A percentile compares a stretch with the other conserved stretches of the same genome.
These are phyloP conservation scores for Grosmannia serpens DNA, from an alignment of 2,329 filamentous ascomycete species.

Conservation along the genomic window DNA sequence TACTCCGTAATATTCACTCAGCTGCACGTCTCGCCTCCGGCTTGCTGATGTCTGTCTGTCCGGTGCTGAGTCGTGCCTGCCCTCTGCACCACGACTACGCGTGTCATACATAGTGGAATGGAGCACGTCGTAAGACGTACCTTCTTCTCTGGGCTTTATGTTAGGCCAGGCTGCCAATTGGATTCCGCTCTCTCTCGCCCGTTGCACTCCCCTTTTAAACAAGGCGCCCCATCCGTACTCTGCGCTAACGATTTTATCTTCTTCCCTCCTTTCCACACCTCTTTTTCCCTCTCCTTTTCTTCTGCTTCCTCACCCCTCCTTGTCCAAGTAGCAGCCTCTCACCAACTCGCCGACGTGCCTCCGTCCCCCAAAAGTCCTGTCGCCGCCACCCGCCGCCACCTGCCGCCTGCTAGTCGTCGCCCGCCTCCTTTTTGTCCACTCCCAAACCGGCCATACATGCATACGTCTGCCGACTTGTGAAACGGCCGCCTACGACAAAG, in stretches of 20 bases:
- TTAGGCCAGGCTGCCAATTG: background rate
- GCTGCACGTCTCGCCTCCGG: background rate
- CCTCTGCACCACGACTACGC: background rate
- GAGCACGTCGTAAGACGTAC: background rate
- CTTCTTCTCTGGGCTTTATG: background rate
- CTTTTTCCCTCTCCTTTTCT: background rate
- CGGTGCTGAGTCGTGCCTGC: background rate
- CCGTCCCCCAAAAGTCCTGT: background rate
- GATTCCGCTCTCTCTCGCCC: background rate
- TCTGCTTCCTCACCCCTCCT: background rate
- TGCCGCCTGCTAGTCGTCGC: background rate
- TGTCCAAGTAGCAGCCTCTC: background rate
- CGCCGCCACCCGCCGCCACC: background rate
- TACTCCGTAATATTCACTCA: background rate
- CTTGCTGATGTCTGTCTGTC: background rate
- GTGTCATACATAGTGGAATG: background rate
- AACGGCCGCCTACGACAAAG: no score
- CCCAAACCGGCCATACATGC: background rate
- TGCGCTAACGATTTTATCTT: slow-evolving; percentile 1
- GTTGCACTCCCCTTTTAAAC: background rate
- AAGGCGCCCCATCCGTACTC: background rate
- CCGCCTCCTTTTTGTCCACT: background rate
- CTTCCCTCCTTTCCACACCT: background rate
- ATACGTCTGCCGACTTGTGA: no score
- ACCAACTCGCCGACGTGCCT: background rate